These are phyloP conservation scores for Backusella circina DNA, from an alignment of 192 early-diverging fungal species.

Conservation along the genomic window DNA sequence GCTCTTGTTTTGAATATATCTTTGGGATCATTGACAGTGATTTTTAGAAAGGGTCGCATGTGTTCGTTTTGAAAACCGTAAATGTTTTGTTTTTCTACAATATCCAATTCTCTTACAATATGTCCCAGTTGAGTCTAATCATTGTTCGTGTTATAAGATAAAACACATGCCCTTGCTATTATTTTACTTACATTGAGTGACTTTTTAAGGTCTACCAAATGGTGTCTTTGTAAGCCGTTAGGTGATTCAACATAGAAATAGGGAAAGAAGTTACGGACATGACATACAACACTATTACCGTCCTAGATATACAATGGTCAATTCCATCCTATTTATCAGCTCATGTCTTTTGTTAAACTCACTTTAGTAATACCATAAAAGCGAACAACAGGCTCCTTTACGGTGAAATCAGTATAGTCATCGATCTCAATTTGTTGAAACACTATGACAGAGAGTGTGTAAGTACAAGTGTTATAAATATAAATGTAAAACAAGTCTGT, in stretches of 20 bases:
- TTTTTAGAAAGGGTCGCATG: conserved; percentile 77
- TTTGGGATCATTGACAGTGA: conserved; percentile 63
- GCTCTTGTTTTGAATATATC: conserved; percentile 24
- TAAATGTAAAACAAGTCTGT: no score
- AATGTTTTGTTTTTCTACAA: conserved; percentile 77
- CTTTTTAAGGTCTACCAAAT: conserved; percentile 49
- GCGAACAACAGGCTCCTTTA: conserved; percentile 60
- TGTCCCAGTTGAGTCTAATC: conserved; percentile 33
- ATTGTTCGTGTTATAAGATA: conserved; percentile 27
- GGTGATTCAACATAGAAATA: conserved; percentile 97
- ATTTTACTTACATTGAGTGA: conserved; percentile 56
- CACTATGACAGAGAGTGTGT: no score
- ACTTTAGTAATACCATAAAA: conserved; percentile 87
- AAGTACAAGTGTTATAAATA: no score
- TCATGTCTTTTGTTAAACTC: conserved; percentile 3
- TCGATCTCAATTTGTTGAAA: conserved; percentile 98
- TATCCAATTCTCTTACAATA: conserved; percentile 56
- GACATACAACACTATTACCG: conserved; percentile 88
- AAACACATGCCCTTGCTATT: no score
- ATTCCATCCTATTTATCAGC: neutral
- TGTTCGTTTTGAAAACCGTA: conserved; percentile 85
- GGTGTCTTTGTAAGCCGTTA: conserved; percentile 57
- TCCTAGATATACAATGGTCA: conserved; percentile 35
- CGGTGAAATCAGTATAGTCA: conserved; percentile 59
- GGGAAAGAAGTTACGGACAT: conserved; percentile 85